phyloP scores from a whole-genome alignment of 2,329 filamentous ascomycete species.

The Epichloe aotearoae region DNA sequence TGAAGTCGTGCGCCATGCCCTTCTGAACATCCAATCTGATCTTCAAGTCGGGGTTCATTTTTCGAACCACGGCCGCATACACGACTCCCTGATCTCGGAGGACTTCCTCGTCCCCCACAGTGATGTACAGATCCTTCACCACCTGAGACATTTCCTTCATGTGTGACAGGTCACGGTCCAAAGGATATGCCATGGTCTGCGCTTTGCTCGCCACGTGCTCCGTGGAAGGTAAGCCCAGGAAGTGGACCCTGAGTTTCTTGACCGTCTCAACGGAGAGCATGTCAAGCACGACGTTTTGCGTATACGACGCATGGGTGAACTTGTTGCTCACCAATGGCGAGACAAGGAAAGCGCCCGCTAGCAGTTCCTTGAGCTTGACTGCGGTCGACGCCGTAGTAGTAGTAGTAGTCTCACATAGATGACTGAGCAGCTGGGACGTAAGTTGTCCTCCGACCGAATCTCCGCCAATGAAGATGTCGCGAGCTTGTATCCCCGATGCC shows the following conservation, averaged over 20 bases:
- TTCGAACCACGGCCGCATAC: conserved; percentile 3
- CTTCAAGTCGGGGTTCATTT: conserved; percentile 5
- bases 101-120: conserved; percentile 6
- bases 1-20: conserved; percentile 7
- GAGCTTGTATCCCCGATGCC: conserved; percentile 9
- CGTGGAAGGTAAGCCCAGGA: background rate
- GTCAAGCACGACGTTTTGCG: conserved; percentile 5
- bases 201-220: background rate
- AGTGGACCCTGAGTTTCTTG: conserved; percentile 2
- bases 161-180: conserved; percentile 4
- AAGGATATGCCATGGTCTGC: conserved; percentile 2
- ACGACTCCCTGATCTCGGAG: conserved; percentile 3
- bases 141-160: conserved; percentile 4
- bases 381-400: background rate
- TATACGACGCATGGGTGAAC: conserved; percentile 3
- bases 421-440: conserved; percentile 16
- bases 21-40: conserved; percentile 3
- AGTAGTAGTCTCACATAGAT: conserved; percentile 17
- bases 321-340: conserved; percentile 14
- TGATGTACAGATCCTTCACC: conserved; percentile 3
- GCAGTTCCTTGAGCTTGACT: conserved; percentile 11
- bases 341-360: conserved; percentile 18
- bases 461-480: conserved; percentile 18
- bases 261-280: conserved; percentile 4
- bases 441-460: conserved; percentile 22